Conservation (phyloP, 2,329 filamentous ascomycete species). For the Colletotrichum somersetense region DNA sequence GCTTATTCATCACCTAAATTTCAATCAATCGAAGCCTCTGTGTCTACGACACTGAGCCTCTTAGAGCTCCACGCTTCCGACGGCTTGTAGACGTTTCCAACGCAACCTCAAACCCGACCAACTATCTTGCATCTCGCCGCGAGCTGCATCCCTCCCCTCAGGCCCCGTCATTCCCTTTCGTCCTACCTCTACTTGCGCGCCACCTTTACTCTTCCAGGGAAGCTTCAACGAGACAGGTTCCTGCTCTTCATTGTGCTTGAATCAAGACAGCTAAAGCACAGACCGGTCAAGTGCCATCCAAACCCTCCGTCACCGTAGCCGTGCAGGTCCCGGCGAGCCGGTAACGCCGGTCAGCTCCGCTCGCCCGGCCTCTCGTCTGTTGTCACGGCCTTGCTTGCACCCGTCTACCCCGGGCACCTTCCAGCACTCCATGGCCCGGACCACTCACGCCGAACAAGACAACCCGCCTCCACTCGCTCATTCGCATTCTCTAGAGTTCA, state of each 20-base stretch:
- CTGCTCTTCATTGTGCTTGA: not conserved
- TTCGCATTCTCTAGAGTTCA: not conserved
- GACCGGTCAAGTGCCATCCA: constrained; percentile 18
- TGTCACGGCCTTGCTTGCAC: not conserved
- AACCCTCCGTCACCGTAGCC: not conserved
- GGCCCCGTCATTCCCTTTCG: not conserved
- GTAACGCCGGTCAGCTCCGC: constrained; percentile 12
- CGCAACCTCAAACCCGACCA: not conserved
- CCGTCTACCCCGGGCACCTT: constrained; percentile 6
- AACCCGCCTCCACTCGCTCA: constrained; percentile 39
- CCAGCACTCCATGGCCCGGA: constrained; percentile 33
- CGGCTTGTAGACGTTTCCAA: constrained; percentile 3
- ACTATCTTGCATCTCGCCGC: not conserved
- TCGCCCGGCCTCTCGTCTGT: constrained; percentile 6
- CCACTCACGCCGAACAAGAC: constrained; percentile 5
- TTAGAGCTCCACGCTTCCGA: not conserved
- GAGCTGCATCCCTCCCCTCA: not conserved
- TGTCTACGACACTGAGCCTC: not conserved
- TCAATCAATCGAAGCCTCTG: not conserved
- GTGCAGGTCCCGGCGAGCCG: constrained; percentile 19
- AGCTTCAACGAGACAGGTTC: not conserved
- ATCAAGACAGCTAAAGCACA: constrained; percentile 26
- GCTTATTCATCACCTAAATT: not conserved
- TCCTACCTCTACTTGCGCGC: not conserved
- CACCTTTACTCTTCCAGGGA: not conserved